Evolutionary conservation across 2,329 filamentous ascomycete genomes (phyloP).

Genomic region (Beauveria varroae): DNA sequence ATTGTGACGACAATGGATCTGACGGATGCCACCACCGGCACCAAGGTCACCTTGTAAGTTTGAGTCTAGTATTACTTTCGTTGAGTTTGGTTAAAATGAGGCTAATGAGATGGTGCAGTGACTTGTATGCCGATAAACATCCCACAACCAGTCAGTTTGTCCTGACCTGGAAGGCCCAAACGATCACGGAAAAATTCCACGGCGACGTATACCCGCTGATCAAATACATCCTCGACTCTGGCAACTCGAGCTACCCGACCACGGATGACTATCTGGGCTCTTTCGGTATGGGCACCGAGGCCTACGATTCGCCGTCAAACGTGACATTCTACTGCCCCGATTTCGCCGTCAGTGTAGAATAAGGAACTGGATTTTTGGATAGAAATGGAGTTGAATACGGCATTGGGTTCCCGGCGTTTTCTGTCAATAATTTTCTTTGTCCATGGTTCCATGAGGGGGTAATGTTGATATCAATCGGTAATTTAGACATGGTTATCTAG

Average conservation of each 20-base stretch:
- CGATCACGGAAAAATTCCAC: constrained; percentile 31
- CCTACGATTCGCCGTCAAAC: constrained; percentile 32
- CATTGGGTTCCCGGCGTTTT: constrained; percentile 11
- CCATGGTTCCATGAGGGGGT: constrained; percentile 1
- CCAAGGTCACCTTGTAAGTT: constrained; percentile 28
- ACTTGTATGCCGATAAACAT: constrained; percentile 36
- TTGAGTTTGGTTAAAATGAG: background rate
- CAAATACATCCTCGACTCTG: constrained; percentile 28
- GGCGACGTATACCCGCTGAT: constrained; percentile 41
- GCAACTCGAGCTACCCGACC: constrained; percentile 28
- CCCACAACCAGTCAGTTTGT: constrained; percentile 31
- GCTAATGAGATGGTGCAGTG: constrained; percentile 20
- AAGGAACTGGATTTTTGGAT: constrained; percentile 9
- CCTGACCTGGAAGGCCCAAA: constrained; percentile 39
- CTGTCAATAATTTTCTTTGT: background rate
- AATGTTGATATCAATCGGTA: constrained; percentile 6
- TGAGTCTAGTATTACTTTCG: background rate
- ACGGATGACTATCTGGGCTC: constrained; percentile 42
- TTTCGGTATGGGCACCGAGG: constrained; percentile 44
- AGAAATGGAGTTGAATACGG: constrained; percentile 10
- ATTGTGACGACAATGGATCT: constrained; percentile 22
- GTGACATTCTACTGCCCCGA: constrained; percentile 41
- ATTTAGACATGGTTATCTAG: constrained; percentile 9
- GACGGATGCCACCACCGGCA: constrained; percentile 30
- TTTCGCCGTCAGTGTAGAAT: constrained; percentile 29